Evolutionary conservation across 805 yeast genomes (phyloP), one percentile per base, ranked within the genome.

Genomic region (Spathaspora boniae): DNA sequence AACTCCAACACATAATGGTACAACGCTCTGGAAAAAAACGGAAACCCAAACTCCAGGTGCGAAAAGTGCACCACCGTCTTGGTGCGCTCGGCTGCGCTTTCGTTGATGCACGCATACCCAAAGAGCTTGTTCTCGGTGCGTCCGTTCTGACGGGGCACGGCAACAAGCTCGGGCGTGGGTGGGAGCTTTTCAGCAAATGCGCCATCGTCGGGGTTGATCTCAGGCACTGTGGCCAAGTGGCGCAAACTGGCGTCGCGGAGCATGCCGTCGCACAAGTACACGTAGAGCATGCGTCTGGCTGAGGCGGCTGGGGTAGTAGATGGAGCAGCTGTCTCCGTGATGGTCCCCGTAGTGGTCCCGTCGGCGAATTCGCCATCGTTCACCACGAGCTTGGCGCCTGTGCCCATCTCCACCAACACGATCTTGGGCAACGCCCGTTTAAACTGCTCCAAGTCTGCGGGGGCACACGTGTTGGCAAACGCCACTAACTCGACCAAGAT

Each of bases 401-500:
- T 18, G 20, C 17, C 34, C 22, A 22, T 31, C 24, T 52, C 53
- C 26, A 45, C 29, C 21, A 52, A 37, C 1, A 29, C 37, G 7
- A 51, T 43, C 16, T 31, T 37, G 1, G 59, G 59, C 19, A 51
- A 21, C 16, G 31, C 26, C 4, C 22, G 20, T 20, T 39, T 29
- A 14, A 47, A 38, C 4, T 34, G 34, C 9, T 33, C 23, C 16
- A 43, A 24, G 11, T 45, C 46, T 19, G 27, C 30, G 7, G 41
- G 33, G n/a, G 36, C 33, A 34, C 45, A 44, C 12, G 38, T 21
- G 26, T 41, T 38, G 9, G 40, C 41, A 32, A 53, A 45, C 6
- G 50, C 31, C 21, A 41, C 37, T 11, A 55, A 39, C 33, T 51
- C 57, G 31, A 41, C 46, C 14, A 41, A 29, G 7, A 53, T 44